Conservation (phyloP, 2,329 filamentous ascomycete species). For the Hypoxylon sp. region DNA sequence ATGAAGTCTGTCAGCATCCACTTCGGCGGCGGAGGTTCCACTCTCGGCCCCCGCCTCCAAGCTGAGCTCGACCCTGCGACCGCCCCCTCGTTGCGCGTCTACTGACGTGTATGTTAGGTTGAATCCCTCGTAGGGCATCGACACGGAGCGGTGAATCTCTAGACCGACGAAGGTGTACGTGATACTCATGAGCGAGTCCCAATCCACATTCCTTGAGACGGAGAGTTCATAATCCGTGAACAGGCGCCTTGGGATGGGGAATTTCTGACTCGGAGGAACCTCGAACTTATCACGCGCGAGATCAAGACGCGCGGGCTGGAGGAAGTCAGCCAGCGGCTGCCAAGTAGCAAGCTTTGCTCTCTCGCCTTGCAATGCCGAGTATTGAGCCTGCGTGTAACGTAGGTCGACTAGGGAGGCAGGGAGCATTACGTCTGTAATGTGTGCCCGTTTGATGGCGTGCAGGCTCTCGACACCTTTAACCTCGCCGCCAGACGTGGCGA, state of each 20-base stretch:
- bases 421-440: slow-evolving; percentile 60
- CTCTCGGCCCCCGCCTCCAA: slow-evolving; percentile 53
- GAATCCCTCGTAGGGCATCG: slow-evolving; percentile 59
- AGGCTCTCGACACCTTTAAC: slow-evolving; percentile 53
- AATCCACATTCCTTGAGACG: no score
- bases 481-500: slow-evolving; percentile 53
- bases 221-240: no score
- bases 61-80: slow-evolving; percentile 63
- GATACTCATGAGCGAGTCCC: slow-evolving; percentile 40
- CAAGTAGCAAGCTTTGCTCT: slow-evolving; percentile 45
- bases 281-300: slow-evolving; percentile 57
- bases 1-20: slow-evolving; percentile 11
- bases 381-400: slow-evolving; percentile 58
- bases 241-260: slow-evolving; percentile 51
- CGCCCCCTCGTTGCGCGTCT: slow-evolving; percentile 64
- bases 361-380: slow-evolving; percentile 49
- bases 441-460: slow-evolving; percentile 55
- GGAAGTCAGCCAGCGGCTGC: slow-evolving; percentile 58
- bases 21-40: background rate
- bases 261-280: slow-evolving; percentile 51
- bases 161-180: slow-evolving; percentile 63
- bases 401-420: slow-evolving; percentile 62
- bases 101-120: slow-evolving; percentile 65
- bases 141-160: slow-evolving; percentile 63
- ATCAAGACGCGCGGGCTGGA: slow-evolving; percentile 60